phyloP scores from a whole-genome alignment of 768 basidiomycete genomes.

The Candolleomyces aberdarensis region DNA sequence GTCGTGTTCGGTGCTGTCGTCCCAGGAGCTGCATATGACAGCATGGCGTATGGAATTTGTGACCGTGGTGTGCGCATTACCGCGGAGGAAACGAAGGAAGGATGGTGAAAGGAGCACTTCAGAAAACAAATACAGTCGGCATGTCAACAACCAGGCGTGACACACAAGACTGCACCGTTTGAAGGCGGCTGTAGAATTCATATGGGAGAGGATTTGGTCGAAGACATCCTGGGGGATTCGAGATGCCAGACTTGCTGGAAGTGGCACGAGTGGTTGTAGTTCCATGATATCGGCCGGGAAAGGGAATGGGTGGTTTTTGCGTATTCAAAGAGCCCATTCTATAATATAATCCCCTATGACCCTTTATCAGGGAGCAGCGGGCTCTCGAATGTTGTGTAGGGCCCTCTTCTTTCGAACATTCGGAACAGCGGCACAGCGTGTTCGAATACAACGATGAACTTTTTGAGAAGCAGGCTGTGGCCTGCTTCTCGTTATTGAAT shows the following conservation, averaged over 20 bases:
- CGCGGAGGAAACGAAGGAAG: constrained; percentile 20
- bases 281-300: not conserved
- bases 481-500: no score
- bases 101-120: constrained; percentile 25
- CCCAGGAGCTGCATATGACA: not conserved
- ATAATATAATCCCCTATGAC: no score
- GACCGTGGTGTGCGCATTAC: not conserved
- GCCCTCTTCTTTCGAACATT: no score
- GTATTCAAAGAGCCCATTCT: no score
- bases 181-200: no score
- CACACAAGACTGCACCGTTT: constrained; percentile 29
- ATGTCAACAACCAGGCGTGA: constrained; percentile 28
- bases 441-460: no score
- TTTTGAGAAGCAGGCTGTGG: no score
- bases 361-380: no score
- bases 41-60: not conserved
- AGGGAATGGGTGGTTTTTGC: no score
- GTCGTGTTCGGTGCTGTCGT: not conserved
- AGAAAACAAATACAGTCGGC: constrained; percentile 31
- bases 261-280: not conserved
- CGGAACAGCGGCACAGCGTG: no score
- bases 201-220: not conserved
- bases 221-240: not conserved
- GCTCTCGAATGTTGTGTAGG: no score
- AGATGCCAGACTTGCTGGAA: not conserved